A percentile compares a stretch with the other conserved stretches of the same genome.
phyloP scores from a whole-genome alignment of 148 eudicot species.

The Rheum nobile region DNA sequence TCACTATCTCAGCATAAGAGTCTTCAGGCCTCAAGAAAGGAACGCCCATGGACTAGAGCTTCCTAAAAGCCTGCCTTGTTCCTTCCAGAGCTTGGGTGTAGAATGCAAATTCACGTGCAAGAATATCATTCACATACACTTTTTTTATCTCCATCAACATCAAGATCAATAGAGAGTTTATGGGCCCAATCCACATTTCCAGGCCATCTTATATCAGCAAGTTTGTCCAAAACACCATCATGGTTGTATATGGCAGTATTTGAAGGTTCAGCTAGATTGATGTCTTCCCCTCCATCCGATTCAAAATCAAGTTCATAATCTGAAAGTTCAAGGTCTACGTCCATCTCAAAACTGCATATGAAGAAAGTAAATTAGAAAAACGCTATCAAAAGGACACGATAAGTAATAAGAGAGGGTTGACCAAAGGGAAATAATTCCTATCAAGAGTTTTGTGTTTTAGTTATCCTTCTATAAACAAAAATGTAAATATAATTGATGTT shows the following conservation, averaged over 20 bases:
- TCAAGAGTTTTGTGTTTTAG: too few species aligned
- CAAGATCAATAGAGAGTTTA: slow-evolving; percentile 52
- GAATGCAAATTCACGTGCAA: slow-evolving; percentile 64
- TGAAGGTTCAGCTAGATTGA: slow-evolving; percentile 54
- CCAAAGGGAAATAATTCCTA: too few species aligned
- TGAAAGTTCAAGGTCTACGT: slow-evolving; percentile 24
- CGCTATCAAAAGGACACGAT: neutral
- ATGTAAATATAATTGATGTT: too few species aligned
- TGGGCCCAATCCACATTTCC: slow-evolving; percentile 59
- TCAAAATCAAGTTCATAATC: slow-evolving; percentile 41
- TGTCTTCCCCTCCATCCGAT: slow-evolving; percentile 37
- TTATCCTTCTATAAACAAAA: too few species aligned
- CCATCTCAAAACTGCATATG: slow-evolving; percentile 5
- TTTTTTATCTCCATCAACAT: slow-evolving; percentile 42
- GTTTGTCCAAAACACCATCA: slow-evolving; percentile 65
- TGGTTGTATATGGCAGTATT: slow-evolving; percentile 60
- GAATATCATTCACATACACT: slow-evolving; percentile 81
- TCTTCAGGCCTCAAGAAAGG: slow-evolving; percentile 80
- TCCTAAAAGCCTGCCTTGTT: slow-evolving; percentile 58
- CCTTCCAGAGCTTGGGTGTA: slow-evolving; percentile 84
- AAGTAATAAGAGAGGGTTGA: too few species aligned
- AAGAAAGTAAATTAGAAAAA: neutral
- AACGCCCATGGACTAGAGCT: slow-evolving; percentile 49
- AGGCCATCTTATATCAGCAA: slow-evolving; percentile 71
- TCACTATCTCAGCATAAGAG: slow-evolving; percentile 93